Evolutionary conservation across 2,329 filamentous ascomycete genomes (phyloP), one percentile per base, ranked within the genome.

Genomic region (Aureobasidium pullulans): DNA sequence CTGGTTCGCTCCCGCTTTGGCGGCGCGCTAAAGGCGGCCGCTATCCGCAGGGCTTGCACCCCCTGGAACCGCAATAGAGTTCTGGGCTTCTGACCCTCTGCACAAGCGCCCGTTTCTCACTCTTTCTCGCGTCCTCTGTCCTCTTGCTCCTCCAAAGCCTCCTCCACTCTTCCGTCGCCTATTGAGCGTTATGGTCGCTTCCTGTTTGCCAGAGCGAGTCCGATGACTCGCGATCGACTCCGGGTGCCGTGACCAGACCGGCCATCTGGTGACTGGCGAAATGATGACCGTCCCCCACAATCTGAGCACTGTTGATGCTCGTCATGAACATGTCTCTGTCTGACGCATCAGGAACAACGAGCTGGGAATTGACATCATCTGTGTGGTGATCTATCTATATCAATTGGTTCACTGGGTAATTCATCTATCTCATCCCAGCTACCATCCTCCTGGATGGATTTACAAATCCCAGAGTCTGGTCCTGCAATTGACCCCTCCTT

Each of bases 301-400:
- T 48, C 42, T 39, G 5, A 19, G 15, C 31, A 46, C 42, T 31
- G 43, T 54, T 54, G 50, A 31, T 54, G 54, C 3, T 57, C 43
- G 54, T 57, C 54, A 57, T 31, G 43, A 48, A 43, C 43, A 8
- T 57, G 54, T 57, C 43, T 57, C 54, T 57, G 42, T 40, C 43
- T 57, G 54, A 47, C 32, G 52, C 52, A 53, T 6, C 3, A 50
- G 31, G 15, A 40, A 32, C 36, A 19, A 31, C 32, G n/a, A 56
- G 40, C 52, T 44, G 40, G 10, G 28, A 28, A 23, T 46, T 56
- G 52, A 44, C 52, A 56, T 46, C 52, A 56, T 56, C n/a, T 29
- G 31, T 56, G 13, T n/a, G 19, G 31, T 19, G 16, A 46, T 54
- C 37, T 44, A 44, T 46, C 32, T 32, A 13, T 16, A 16, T 11